Evolutionary conservation across 1,284 basidiomycete genomes (phyloP).

Genomic region (Wolfiporia cocos): DNA sequence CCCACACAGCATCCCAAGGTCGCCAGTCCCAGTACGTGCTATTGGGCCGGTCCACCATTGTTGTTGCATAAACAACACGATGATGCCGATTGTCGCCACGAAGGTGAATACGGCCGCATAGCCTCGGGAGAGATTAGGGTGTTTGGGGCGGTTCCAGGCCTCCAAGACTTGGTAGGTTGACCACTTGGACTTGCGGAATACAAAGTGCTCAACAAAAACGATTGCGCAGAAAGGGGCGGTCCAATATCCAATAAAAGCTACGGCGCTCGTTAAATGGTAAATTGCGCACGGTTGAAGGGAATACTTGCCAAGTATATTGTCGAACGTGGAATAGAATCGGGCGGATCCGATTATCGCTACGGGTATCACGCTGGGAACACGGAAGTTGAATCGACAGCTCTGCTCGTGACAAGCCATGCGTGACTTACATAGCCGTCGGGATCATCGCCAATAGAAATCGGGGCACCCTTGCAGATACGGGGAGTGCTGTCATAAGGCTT

Average conservation of each 20-base stretch:
- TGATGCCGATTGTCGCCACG: slow-evolving; percentile 37
- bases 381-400: no score
- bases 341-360: slow-evolving; percentile 53
- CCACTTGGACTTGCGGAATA: slow-evolving; percentile 39
- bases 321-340: slow-evolving; percentile 51
- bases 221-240: slow-evolving; percentile 45
- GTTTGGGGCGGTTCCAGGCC: slow-evolving; percentile 35
- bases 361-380: slow-evolving; percentile 43
- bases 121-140: slow-evolving; percentile 34
- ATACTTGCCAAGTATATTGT: slow-evolving; percentile 31
- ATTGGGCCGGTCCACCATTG: slow-evolving; percentile 49
- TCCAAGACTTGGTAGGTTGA: slow-evolving; percentile 27
- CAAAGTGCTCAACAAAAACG: slow-evolving; percentile 48
- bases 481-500: slow-evolving; percentile 63
- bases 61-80: slow-evolving; percentile 57
- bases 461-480: slow-evolving; percentile 53
- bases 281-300: not conserved
- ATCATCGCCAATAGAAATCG: slow-evolving; percentile 68
- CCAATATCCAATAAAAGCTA: slow-evolving; percentile 59
- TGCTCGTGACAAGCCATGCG: not conserved
- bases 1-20: slow-evolving; percentile 48
- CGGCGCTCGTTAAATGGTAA: not conserved
- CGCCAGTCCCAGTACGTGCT: slow-evolving; percentile 42
- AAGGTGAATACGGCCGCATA: slow-evolving; percentile 45
- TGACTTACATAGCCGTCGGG: slow-evolving; percentile 60